Evolutionary conservation across 164 flowering plant species (phyloP).

Genomic region (Cinnamomum micranthum): DNA sequence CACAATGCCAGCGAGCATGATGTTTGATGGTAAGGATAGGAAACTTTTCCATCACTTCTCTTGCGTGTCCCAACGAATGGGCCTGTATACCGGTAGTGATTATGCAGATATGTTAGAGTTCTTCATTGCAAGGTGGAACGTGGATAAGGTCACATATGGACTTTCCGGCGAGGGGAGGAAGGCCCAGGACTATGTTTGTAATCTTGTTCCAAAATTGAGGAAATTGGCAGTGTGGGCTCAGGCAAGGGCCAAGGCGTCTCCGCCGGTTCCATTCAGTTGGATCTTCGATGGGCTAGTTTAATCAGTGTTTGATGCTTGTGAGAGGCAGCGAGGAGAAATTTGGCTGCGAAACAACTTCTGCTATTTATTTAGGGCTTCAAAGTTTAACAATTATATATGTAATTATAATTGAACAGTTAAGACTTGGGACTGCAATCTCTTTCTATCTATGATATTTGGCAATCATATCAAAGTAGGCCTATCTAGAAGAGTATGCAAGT

Average conservation of each 20-base stretch:
- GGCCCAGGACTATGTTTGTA: slow-evolving; percentile 23
- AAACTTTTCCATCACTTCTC: slow-evolving; percentile 22
- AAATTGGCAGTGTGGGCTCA: slow-evolving; percentile 13
- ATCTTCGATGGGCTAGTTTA: slow-evolving; percentile 6
- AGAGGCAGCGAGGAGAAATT: no score
- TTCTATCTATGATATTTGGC: no score
- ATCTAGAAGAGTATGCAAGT: no score
- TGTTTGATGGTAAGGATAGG: slow-evolving; percentile 21
- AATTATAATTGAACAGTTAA: no score
- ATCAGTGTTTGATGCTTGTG: no score
- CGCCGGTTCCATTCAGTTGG: slow-evolving; percentile 25
- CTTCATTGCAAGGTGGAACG: slow-evolving; percentile 19
- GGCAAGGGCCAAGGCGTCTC: slow-evolving; percentile 5
- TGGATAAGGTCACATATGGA: slow-evolving; percentile 15
- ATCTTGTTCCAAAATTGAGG: slow-evolving; percentile 13
- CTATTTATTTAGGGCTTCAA: no score
- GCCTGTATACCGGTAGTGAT: slow-evolving; percentile 14
- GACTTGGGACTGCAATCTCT: no score
- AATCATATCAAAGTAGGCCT: no score
- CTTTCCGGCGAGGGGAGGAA: slow-evolving; percentile 16
- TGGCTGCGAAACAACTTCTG: no score
- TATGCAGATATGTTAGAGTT: slow-evolving; percentile 15
- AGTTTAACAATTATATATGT: no score
- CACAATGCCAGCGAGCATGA: slow-evolving; percentile 22
- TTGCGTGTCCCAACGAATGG: slow-evolving; percentile 18